Base-by-base conservation (phyloP, 148 eudicot species). In the Agrostemma githago region DNA sequence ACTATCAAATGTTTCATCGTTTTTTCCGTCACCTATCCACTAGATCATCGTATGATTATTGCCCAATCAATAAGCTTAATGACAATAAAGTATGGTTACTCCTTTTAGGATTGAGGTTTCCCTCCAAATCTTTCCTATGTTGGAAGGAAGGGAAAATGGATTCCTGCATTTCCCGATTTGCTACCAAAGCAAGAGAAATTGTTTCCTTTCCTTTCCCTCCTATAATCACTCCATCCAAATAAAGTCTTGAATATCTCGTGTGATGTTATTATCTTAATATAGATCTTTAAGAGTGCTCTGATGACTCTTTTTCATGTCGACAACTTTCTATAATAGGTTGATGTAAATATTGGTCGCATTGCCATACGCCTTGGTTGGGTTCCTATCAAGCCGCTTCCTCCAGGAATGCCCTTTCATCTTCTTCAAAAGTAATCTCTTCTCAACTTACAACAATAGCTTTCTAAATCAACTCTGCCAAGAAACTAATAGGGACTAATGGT, bases 321-420 rank as follows among this genome's bases (percentile, higher is more conserved):
- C 58, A 74, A 17, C 15, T 60, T 69, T 44, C 26, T n/a, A 3
- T 40, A 21, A 20, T 70, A 93, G 98, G 98, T 93, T 73, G 98
- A 93, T 78, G 83, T 83, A 19, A 91, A 93, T 83, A 89, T 91
- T 75, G 88, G 77, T 19, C 88, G 97, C 8, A 82, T 89, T 39
- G 85, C 83, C 12, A 85, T 89, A 21, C 93, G 98, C 42, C 84
- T 94, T 43, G 97, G 96, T 42, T 89, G 91, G 97, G 92, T 94
- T 64, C 98, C 98, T 63, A 79, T 94, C 48, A 79, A 86, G 77
- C 86, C 87, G 74, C 84, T 91, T 39, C 95, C 97, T 4, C 82
- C 79, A 59, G 83, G 74, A 38, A 40, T 87, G 70, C 85, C 83
- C 42, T 68, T 91, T 39, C 97, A 94, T 80, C 89, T 81, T 57